Base-by-base conservation (phyloP, 2,329 filamentous ascomycete genomes). In the Lachnellula subtilissima region DNA sequence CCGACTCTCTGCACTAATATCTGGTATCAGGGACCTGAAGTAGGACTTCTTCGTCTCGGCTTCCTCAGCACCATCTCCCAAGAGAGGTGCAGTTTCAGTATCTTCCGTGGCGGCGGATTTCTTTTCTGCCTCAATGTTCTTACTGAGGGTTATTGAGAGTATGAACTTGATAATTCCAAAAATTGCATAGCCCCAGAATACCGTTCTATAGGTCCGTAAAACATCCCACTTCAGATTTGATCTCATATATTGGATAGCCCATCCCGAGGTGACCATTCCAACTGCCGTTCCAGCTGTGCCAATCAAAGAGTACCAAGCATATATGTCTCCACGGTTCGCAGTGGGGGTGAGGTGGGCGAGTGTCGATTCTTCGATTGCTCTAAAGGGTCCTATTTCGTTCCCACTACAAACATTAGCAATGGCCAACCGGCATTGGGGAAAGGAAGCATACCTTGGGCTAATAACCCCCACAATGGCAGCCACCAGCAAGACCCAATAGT, bases 301-400 rank as follows among this genome's bases (percentile, higher is more conserved):
- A 1, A 76, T 68, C 6, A 85, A 72, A 5, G 74, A 78, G 62
- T 85, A 86, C 83, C 83, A 86, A 3, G 82, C 82, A 58, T 81
- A 85, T 28, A 86, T 73, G 63, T 85, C 81, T 55, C 76, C 75
- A 46, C 82, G 70, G 3, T 73, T 71, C 2, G 71, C 68, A 4
- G 74, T 62, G 0, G 70, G 65, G 0, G 78, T 82, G 3, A 85
- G 71, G 43, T 85, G 81, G 3, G 83, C 81, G 2, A 85, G 70
- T 5, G 79, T 78, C 15, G 79, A 82, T 69, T 86, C 83, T 64
- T 86, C 83, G 28, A 86, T 75, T 40, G 83, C 82, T 40, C 79
- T 74, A 57, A 86, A 86, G 0, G 83, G 83, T 0, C 82, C 83
- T 52, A 85, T 85, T 64, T 86, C 83, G 54, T 82, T 84, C 7